Conservation (phyloP, 352 stramenopile species). For the Phytophthora niederhauseri region DNA sequence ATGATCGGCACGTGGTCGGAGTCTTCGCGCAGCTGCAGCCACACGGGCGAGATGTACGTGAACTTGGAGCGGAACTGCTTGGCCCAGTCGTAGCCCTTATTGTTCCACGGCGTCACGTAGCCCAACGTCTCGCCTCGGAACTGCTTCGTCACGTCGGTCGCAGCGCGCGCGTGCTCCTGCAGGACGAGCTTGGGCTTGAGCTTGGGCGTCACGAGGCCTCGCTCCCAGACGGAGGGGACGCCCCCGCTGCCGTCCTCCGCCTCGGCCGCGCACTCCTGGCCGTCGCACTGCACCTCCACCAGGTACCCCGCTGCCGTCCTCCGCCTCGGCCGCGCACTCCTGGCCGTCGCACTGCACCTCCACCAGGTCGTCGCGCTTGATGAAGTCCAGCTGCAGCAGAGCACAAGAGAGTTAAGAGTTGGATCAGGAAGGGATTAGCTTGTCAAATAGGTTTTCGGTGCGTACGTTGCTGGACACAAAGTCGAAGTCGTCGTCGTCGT, state of each 20-base stretch:
- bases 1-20: constrained; percentile 52
- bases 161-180: constrained; percentile 40
- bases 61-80: constrained; percentile 78
- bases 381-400: constrained; percentile 33
- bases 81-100: constrained; percentile 72
- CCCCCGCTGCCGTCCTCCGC: neutral
- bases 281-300: constrained; percentile 48
- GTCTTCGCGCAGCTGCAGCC: constrained; percentile 79
- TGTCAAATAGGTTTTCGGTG: neutral
- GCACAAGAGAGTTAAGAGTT: neutral
- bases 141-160: constrained; percentile 32
- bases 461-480: constrained; percentile 41
- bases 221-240: constrained; percentile 44
- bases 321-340: constrained; percentile 30
- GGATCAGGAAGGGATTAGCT: neutral
- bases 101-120: constrained; percentile 88
- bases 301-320: constrained; percentile 1
- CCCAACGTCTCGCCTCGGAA: constrained; percentile 68
- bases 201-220: constrained; percentile 61
- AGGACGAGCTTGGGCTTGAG: constrained; percentile 54
- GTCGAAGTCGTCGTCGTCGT: constrained; percentile 40
- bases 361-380: constrained; percentile 31
- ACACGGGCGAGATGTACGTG: constrained; percentile 80
- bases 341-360: constrained; percentile 47
- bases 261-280: constrained; percentile 36